Evolutionary conservation across 176 grass and related monocot species (phyloP).

Genomic region (Phoenix roebelenii): DNA sequence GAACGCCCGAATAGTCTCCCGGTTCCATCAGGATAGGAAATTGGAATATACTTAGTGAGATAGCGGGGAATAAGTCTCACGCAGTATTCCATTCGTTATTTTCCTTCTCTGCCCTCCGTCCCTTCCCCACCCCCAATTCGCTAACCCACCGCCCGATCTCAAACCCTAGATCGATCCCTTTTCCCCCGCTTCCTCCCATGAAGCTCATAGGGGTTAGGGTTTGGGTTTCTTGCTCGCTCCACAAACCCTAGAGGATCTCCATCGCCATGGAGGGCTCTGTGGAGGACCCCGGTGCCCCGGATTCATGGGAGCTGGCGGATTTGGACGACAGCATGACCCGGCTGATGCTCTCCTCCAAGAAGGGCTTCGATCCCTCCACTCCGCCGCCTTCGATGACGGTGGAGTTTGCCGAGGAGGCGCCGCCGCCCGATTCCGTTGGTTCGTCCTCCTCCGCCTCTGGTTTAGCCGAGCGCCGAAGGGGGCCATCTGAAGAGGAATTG

Average conservation of each 20-base stretch:
- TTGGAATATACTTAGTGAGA: too few species aligned
- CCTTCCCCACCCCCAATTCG: too few species aligned
- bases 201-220: constrained; percentile 1
- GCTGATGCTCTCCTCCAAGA: constrained; percentile 49
- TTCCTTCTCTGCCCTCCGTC: too few species aligned
- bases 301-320: constrained; percentile 95
- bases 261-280: constrained; percentile 22
- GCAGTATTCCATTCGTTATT: too few species aligned
- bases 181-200: not conserved
- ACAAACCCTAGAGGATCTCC: constrained; percentile 13
- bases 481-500: constrained; percentile 21
- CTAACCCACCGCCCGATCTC: too few species aligned
- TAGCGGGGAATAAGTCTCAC: too few species aligned
- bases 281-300: constrained; percentile 29
- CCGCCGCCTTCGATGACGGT: too few species aligned
- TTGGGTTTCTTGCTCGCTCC: not conserved
- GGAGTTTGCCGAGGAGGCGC: not conserved
- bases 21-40: too few species aligned
- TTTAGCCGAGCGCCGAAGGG: constrained; percentile 27
- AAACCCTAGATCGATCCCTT: too few species aligned
- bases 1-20: too few species aligned
- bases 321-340: constrained; percentile 62
- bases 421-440: not conserved
- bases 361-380: constrained; percentile 2
- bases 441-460: constrained; percentile 13